Evolutionary conservation across 139 green algal genomes (phyloP), one percentile per base, ranked within the genome.

Genomic region (Limnomonas spitsbergensis): DNA sequence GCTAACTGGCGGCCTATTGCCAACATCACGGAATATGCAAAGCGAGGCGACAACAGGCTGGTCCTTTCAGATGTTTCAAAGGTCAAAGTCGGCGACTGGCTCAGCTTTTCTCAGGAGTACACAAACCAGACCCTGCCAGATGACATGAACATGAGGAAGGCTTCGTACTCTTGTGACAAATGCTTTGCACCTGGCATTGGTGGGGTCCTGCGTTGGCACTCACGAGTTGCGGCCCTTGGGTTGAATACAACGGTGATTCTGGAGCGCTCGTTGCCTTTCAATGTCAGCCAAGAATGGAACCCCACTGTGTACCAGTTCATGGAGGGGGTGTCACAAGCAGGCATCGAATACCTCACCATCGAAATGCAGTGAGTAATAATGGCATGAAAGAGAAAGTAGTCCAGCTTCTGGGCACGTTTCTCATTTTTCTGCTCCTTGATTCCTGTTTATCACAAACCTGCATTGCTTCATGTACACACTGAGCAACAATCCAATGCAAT

Each of bases 361-460:
- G 56, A 69, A 35, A 69, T 69, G 56, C 31, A 69, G 56, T 69
- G 56, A 69, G 56, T 38, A 69, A 69, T 6, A 27, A 69, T 27
- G 4, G 56, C 34, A 14, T 37, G 20, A 32, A 14, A 69, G 4
- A 54, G 42, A 9, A 54, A 6, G 9, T 6, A 54, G 7, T 9
- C 7, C 42, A 54, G 42, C 7, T 27, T 27, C 7, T 54, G 42
- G 42, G 7, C 6, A 9, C 9, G 42, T 6, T 9, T 54, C 9
- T 6, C 42, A 27, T 54, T 9, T 27, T 54, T 9, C 6, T 54
- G 7, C 42, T 54, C 6, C 7, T 54, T n/a, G n/a, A n/a, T n/a
- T n/a, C n/a, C n/a, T n/a, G n/a, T n/a, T n/a, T n/a, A n/a, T n/a
- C n/a, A n/a, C n/a, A n/a, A n/a, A n/a, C n/a, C n/a, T n/a, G n/a